phyloP scores from a whole-genome alignment of 169 alveolate species.

The Plasmodium cynomolgi region DNA sequence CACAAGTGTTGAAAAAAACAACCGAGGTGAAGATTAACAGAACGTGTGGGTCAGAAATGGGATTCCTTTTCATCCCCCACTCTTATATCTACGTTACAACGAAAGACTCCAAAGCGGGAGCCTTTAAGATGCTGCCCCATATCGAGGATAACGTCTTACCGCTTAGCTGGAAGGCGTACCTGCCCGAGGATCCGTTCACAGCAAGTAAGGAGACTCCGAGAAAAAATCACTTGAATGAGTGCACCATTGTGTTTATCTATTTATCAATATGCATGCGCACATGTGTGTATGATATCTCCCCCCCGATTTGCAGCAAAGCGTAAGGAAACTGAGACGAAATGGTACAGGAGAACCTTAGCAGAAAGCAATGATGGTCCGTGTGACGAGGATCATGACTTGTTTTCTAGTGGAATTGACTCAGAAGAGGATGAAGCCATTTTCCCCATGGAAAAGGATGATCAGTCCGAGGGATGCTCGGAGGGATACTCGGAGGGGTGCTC shows the following conservation, averaged over 20 bases:
- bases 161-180: neutral
- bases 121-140: neutral
- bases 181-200: neutral
- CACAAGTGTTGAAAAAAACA: neutral
- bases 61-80: constrained; percentile 4
- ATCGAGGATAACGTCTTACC: neutral
- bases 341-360: neutral
- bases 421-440: neutral
- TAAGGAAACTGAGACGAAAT: neutral
- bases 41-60: constrained; percentile 28
- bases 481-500: no score
- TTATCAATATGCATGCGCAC: neutral
- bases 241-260: neutral
- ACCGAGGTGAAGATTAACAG: constrained; percentile 17
- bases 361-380: neutral
- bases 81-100: neutral
- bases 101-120: neutral
- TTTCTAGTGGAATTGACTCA: neutral
- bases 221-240: neutral
- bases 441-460: neutral
- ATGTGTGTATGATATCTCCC: neutral
- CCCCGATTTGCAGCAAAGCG: neutral
- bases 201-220: neutral
- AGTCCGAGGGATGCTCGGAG: no score
- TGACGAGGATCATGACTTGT: neutral